Evolutionary conservation across 2,329 filamentous ascomycete genomes (phyloP).

Genomic region (Colletotrichum sidae): DNA sequence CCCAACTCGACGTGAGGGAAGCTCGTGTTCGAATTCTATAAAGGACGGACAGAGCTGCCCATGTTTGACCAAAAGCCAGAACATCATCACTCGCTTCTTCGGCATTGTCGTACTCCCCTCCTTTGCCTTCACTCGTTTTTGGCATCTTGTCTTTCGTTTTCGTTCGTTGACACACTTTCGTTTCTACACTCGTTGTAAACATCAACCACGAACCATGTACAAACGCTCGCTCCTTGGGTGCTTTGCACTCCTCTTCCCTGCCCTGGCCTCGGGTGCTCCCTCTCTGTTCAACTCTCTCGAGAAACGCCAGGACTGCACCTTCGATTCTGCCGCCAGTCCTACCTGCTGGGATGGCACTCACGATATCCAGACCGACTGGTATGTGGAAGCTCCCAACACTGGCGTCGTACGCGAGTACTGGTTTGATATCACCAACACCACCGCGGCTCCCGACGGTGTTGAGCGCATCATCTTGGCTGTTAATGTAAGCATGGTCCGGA

Average conservation of each 20-base stretch:
- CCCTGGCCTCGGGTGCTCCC: constrained; percentile 30
- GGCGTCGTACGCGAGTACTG: constrained; percentile 63
- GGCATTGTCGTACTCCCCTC: constrained; percentile 19
- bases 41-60: constrained; percentile 15
- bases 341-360: constrained; percentile 35
- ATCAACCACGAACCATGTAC: constrained; percentile 23
- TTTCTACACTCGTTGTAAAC: constrained; percentile 26
- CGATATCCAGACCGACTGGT: constrained; percentile 35
- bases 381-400: constrained; percentile 53
- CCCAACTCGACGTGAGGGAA: constrained; percentile 6
- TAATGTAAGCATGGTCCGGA: constrained; percentile 48
- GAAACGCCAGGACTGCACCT: constrained; percentile 34
- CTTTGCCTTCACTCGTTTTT: constrained; percentile 24
- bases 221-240: constrained; percentile 32
- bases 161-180: constrained; percentile 12
- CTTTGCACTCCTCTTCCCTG: constrained; percentile 31
- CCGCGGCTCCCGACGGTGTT: constrained; percentile 59
- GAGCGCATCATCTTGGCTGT: constrained; percentile 55
- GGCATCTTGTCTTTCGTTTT: constrained; percentile 7
- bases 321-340: constrained; percentile 34
- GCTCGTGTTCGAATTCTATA: constrained; percentile 23
- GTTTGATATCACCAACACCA: constrained; percentile 54
- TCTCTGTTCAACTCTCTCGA: constrained; percentile 10
- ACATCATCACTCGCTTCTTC: constrained; percentile 30
- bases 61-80: background rate